phyloP scores from a whole-genome alignment of 1,284 basidiomycete species.

The Pascua guehoae region DNA sequence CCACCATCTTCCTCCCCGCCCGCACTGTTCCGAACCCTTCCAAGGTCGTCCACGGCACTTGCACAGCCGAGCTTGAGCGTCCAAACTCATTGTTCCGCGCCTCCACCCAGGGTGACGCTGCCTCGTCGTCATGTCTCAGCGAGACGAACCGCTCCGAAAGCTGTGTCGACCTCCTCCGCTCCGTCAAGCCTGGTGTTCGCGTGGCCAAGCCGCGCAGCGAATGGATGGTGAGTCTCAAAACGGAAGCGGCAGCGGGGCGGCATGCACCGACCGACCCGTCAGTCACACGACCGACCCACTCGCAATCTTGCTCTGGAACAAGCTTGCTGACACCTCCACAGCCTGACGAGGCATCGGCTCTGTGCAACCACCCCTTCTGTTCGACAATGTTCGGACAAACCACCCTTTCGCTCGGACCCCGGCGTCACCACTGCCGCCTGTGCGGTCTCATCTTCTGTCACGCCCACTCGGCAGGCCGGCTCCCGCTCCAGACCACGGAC shows the following conservation, averaged over 20 bases:
- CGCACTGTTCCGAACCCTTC: conserved; percentile 3
- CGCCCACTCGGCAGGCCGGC: conserved; percentile 29
- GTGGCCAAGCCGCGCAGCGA: conserved; percentile 15
- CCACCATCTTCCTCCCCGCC: conserved; percentile 17
- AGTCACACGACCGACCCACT: too few species aligned
- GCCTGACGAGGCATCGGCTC: conserved; percentile 32
- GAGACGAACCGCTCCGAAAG: neutral
- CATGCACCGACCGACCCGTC: too few species aligned
- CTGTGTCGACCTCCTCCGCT: conserved; percentile 10
- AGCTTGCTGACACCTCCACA: conserved; percentile 11
- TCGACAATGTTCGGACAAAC: conserved; percentile 38
- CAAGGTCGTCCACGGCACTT: conserved; percentile 8
- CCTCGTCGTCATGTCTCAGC: neutral
- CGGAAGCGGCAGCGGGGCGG: too few species aligned
- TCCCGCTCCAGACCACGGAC: conserved; percentile 18
- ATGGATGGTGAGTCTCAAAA: conserved; percentile 34
- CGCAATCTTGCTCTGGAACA: neutral
- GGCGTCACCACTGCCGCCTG: conserved; percentile 43
- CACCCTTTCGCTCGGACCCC: conserved; percentile 29
- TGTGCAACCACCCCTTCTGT: conserved; percentile 41
- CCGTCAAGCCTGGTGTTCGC: neutral
- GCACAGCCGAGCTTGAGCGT: neutral
- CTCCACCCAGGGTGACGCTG: neutral
- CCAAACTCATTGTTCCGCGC: conserved; percentile 1
- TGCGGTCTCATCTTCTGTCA: conserved; percentile 42